Base-by-base conservation (phyloP, 306 rosid genomes). In the Castanea sativa region DNA sequence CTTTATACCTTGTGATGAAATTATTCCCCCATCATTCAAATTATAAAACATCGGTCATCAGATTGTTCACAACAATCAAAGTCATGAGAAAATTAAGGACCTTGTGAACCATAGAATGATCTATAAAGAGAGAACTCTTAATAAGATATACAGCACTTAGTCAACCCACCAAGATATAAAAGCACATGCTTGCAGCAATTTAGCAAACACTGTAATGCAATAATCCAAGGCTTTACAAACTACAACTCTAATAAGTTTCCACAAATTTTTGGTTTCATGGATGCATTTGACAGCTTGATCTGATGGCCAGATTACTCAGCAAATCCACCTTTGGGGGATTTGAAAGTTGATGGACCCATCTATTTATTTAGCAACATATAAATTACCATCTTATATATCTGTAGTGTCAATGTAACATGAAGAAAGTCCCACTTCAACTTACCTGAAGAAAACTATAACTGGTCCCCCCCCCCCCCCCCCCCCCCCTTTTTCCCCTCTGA, bases 1-100 rank as follows among this genome's bases (percentile, higher is more conserved):
- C 18, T 68, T 19, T 9, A 18, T 63, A 76, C 52, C 56, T 74
- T 73, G 68, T 74, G 67, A 60, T 27, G 55, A 20, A 30, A 80
- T 51, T 53, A 84, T 60, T 23, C 33, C 33, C 67, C 16, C 18
- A 9, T 49, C 5, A 60, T 12, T 60, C 67, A 21, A 23, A 60
- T 23, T 23, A 60, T 60, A 10, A 60, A 60, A 25, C 18, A 25
- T 60, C 33, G 2, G 1, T 3, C 7, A 49, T 53, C 49, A 51
- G 45, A 32, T 43, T 25, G 20, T 78, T 73, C 53, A 49, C 53
- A 73, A 29, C n/a, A 18, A 29, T 49, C 45, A 70, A 21, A 20
- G 73, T 71, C 11, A 58, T 27, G 14, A 20, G 32, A 53, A 51
- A 45, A 76, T 19, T 1, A 19, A 15, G 41, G 32, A 52, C 25